Evolutionary conservation across 305 asterid genomes (phyloP).

Genomic region (Fraxinus greggii): DNA sequence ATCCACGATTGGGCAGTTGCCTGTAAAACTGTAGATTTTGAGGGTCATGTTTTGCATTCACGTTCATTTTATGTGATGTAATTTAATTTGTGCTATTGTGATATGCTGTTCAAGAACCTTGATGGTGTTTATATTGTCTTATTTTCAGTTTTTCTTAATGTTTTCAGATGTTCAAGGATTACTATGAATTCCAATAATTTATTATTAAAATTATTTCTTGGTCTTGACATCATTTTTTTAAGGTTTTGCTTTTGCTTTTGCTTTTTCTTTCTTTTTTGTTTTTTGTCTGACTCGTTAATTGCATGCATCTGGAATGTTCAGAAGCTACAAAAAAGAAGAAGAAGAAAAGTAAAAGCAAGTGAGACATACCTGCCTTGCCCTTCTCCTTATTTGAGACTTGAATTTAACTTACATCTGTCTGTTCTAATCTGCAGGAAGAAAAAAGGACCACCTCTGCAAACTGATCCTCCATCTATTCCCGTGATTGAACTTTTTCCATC

Average conservation of each 20-base stretch:
- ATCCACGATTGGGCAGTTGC: neutral
- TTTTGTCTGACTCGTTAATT: constrained; percentile 25
- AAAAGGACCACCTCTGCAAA: constrained; percentile 68
- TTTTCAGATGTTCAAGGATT: neutral
- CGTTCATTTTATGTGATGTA: neutral
- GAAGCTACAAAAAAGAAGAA: constrained; percentile 93
- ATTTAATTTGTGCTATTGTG: neutral
- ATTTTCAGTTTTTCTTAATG: neutral
- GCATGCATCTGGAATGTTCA: constrained; percentile 33
- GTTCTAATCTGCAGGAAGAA: constrained; percentile 61
- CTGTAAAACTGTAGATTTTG: neutral
- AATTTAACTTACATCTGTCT: constrained; percentile 11
- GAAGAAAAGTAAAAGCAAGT: constrained; percentile 93
- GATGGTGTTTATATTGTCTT: neutral
- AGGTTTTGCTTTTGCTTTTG: neutral
- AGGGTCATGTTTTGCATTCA: neutral
- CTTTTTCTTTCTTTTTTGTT: neutral
- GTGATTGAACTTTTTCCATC: constrained; percentile 73
- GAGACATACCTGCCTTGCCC: constrained; percentile 31
- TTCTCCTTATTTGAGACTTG: neutral
- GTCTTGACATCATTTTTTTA: constrained; percentile 7
- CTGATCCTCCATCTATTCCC: constrained; percentile 90
- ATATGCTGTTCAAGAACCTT: constrained; percentile 4
- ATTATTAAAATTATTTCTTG: neutral
- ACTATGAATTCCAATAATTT: neutral